Conservation (phyloP, 2,329 filamentous ascomycete genomes). For the Podosphaera aphanis region DNA sequence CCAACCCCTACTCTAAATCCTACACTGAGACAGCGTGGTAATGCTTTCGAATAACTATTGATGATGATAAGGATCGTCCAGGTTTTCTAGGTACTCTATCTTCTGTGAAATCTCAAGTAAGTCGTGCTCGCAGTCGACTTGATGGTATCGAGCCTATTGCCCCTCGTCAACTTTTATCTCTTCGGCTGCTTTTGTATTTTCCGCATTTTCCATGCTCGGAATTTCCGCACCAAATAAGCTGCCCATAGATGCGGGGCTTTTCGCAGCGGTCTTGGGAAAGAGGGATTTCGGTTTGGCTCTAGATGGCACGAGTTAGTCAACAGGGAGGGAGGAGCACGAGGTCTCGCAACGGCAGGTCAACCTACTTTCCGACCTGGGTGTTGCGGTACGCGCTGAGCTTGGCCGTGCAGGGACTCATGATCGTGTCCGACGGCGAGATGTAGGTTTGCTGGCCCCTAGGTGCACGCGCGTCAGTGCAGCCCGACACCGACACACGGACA, state of each 20-base stretch:
- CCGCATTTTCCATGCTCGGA: conserved; percentile 2
- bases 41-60: background rate
- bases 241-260: conserved; percentile 25
- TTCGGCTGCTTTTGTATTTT: conserved; percentile 3
- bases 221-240: conserved; percentile 11
- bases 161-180: conserved; percentile 6
- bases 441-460: conserved; percentile 24
- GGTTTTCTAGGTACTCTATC: background rate
- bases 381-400: conserved; percentile 62
- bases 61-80: too few species aligned
- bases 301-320: conserved; percentile 1
- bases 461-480: conserved; percentile 4
- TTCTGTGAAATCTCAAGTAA: background rate
- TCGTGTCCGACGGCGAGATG: conserved; percentile 66
- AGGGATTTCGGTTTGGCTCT: conserved; percentile 45
- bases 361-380: conserved; percentile 58
- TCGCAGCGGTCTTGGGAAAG: conserved; percentile 40
- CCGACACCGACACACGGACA: conserved; percentile 2
- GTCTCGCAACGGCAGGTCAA: conserved; percentile 11
- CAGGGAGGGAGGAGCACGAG: background rate
- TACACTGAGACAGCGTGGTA: background rate
- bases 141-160: too few species aligned
- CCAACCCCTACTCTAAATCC: background rate
- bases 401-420: conserved; percentile 67
- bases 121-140: too few species aligned